Evolutionary conservation across 2,329 filamentous ascomycete species (phyloP).

Genomic region (Trichoderma endophyticum): DNA sequence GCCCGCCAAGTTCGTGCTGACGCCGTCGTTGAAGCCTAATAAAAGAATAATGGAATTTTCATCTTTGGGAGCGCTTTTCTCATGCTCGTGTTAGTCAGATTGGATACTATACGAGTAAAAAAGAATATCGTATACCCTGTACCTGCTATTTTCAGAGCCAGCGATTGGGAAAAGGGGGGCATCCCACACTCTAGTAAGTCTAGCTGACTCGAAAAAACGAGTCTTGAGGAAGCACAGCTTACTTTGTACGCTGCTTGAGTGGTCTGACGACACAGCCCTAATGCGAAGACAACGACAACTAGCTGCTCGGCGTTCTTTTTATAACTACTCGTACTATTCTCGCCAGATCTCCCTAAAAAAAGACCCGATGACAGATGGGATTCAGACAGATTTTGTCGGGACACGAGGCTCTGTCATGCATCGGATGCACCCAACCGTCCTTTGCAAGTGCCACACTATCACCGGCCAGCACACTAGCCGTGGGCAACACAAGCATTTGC

Average conservation of each 20-base stretch:
- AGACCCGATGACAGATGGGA: neutral
- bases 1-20: neutral
- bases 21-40: neutral
- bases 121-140: neutral
- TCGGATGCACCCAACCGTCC: neutral
- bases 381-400: neutral
- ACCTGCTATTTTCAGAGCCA: neutral
- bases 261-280: neutral
- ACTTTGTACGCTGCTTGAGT: neutral
- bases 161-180: neutral
- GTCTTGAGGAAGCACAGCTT: neutral
- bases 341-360: constrained; percentile 3
- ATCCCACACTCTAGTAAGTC: neutral
- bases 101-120: neutral
- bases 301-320: neutral
- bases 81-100: neutral
- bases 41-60: neutral
- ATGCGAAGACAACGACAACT: neutral
- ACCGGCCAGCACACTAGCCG: neutral
- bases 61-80: neutral
- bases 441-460: neutral
- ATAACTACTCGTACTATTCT: neutral
- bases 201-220: neutral
- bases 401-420: constrained; percentile 8
- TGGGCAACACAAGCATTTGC: neutral